Base-by-base conservation (phyloP, 2,329 filamentous ascomycete genomes). In the Verruconis gallopava region DNA sequence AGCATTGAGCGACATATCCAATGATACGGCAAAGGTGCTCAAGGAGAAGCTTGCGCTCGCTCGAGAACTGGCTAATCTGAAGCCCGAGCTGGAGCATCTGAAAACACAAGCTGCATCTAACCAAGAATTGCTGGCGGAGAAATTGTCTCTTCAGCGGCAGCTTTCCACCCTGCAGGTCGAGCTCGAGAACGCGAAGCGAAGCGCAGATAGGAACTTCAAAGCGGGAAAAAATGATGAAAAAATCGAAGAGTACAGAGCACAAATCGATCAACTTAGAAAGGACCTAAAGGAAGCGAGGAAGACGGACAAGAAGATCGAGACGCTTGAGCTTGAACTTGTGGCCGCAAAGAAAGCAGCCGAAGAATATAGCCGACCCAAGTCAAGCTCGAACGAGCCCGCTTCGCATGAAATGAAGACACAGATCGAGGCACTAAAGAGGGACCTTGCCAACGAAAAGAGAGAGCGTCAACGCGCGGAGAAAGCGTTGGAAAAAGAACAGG, bases 101-200 rank as follows among this genome's bases (percentile, higher is more conserved):
- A 71, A 69, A 48, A 65, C 69, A 4, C 75, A 81, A 55, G 67
- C 66, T 15, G 59, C 64, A 21, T 66, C 68, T 12, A 76, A 88
- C 42, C 78, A 86, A 53, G 70, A 73, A 2, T 65, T 84, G 9
- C 66, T 93, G 13, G 69, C 80, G 1, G 85, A 93, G 55, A 94
- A 93, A 58, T 68, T 89, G 36, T 72, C 80, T 2, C 63, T 95
- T 12, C 79, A 91, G 55, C 78, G 82, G 37, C 83, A 91, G 59
- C 60, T 94, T 20, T 79, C 72, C 53, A 77, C 79, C 2, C 60
- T 88, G 2, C 82, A 93, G 57, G 77, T 85, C 34, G 82, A 93
- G 51, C 69, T 94, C 2, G 84, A 88, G 49, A 84, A 82, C 49
- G 84, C 91, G 56, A 89, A 77, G 57, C 73, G 77, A n/a, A 71